phyloP scores from a whole-genome alignment of 164 flowering plant species.

The Cinnamomum micranthum region DNA sequence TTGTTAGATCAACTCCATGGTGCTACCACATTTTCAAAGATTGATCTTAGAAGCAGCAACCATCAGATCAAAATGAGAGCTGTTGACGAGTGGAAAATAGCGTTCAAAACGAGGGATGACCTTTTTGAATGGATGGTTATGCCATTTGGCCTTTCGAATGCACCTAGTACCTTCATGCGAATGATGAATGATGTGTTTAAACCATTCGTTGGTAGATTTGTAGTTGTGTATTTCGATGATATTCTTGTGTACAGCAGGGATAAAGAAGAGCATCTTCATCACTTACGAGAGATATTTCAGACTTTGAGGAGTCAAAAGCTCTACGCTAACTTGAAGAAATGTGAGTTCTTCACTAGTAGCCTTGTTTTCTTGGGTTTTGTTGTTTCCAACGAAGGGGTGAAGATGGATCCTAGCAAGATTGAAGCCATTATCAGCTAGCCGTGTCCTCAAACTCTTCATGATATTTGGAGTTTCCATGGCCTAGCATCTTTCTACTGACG shows the following conservation, averaged over 20 bases:
- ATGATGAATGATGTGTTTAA: not conserved
- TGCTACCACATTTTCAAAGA: not conserved
- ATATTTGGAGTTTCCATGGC: not conserved
- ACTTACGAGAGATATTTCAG: no score
- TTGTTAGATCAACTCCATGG: not conserved
- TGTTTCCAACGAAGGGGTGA: not conserved
- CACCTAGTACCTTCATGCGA: not conserved
- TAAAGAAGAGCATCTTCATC: not conserved
- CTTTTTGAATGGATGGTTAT: not conserved
- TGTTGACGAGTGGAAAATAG: not conserved
- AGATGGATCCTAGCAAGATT: not conserved
- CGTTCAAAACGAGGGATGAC: no score
- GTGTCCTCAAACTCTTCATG: not conserved
- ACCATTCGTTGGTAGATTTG: not conserved
- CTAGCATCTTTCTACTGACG: not conserved
- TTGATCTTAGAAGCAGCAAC: not conserved
- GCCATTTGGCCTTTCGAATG: not conserved
- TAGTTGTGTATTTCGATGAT: not conserved
- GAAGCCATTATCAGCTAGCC: not conserved
- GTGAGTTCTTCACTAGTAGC: not conserved
- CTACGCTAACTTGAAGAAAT: not conserved
- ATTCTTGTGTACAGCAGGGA: not conserved
- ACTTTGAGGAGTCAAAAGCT: not conserved
- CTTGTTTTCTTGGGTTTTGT: not conserved
- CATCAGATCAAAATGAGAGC: not conserved